Evolutionary conservation across 2,329 filamentous ascomycete species (phyloP), one percentile per base, ranked within the genome.

Genomic region (Phialophora macrospora): DNA sequence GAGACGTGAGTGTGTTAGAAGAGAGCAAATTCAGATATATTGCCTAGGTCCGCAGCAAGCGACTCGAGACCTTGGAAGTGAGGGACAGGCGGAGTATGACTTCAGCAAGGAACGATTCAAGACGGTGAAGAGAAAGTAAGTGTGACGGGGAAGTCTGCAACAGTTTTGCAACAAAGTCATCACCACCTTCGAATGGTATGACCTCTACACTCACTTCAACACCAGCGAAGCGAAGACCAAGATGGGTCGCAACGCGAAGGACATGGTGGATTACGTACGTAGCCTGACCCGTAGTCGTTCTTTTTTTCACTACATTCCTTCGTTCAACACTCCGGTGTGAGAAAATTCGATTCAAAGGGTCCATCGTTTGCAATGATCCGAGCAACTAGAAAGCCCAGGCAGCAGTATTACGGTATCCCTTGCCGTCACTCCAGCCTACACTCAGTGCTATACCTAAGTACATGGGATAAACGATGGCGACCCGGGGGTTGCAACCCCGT

Each of bases 261-360:
- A 46, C 28, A 41, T 24, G 26, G 38, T n/a, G 17, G 17, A n/a
- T n/a, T 6, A 20, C 12, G 11, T 20, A 22, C 6, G 22, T 32
- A 30, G 38, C 38, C 30, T 32, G 41, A 58, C 41, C 38, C 56
- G 17, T 59, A 59, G 56, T 49, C 56, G 49, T 20, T 59, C 56
- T 5, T 59, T 59, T 14, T n/a, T 26, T 46, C 14, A 20, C n/a
- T 28, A 3, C 4, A 49, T 49, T 12, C 12, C 32, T 26, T 28
- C 20, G 7, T 51, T 24, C 9, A 24, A 5, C 17, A 2, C 1
- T 51, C 48, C 20, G 1, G 7, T 4, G 22, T 7, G 26, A 44
- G 38, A 7, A n/a, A 6, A 6, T 7, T n/a, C 17, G 7, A 6
- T 17, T 6, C 38, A 41, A 41, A 6, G 17, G 38, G 2, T 17